A percentile compares a stretch with the other conserved stretches of the same genome.
phyloP scores from a whole-genome alignment of 345 rosid species.

The Hevea brasiliensis region DNA sequence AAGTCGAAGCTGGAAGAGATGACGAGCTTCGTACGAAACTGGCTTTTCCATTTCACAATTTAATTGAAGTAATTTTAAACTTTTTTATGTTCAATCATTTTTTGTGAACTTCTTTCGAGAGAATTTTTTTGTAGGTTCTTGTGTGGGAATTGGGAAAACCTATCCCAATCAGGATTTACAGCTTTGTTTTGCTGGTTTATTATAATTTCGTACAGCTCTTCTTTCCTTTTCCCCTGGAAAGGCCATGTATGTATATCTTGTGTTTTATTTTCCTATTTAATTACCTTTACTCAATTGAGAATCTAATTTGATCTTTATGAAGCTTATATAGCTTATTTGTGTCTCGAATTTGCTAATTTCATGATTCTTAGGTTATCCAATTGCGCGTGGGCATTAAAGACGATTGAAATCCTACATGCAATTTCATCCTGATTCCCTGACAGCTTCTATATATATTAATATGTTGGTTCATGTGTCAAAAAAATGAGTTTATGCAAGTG shows the following conservation, averaged over 20 bases:
- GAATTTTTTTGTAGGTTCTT: conserved; percentile 17
- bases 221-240: conserved; percentile 28
- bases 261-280: background rate
- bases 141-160: conserved; percentile 21
- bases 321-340: background rate
- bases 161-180: conserved; percentile 15
- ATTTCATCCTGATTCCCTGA: background rate
- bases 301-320: background rate
- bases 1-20: conserved; percentile 79
- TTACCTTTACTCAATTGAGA: background rate
- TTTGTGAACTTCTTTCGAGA: background rate
- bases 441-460: background rate
- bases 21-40: conserved; percentile 14
- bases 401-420: conserved; percentile 5
- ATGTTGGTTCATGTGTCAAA: background rate
- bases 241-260: conserved; percentile 19
- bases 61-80: background rate
- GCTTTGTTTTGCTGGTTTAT: conserved; percentile 8
- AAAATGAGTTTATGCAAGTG: background rate
- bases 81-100: background rate
- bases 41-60: background rate
- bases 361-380: background rate
- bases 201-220: conserved; percentile 30
- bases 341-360: too few species aligned
- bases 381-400: background rate